Percentiles rank a stretch among this genome's conserved stretches.
Evolutionary conservation across 2,329 filamentous ascomycete species (phyloP).

Genomic region (Bertia moriformis): DNA sequence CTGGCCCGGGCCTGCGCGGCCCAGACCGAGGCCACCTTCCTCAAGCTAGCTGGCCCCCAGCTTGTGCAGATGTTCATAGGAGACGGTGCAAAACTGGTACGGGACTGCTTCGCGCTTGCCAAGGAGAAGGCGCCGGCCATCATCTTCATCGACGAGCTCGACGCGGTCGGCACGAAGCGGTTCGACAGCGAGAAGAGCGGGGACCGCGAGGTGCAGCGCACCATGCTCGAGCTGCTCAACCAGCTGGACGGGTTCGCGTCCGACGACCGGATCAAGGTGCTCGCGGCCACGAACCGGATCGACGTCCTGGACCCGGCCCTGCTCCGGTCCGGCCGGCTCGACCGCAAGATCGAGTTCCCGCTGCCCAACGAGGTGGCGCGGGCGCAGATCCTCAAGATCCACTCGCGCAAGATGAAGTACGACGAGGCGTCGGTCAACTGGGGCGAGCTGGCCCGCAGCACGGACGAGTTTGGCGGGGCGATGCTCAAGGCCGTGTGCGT

Average conservation of each 20-base stretch:
- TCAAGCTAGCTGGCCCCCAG: constrained; percentile 94
- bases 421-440: constrained; percentile 90
- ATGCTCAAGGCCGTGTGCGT: constrained; percentile 98
- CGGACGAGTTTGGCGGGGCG: constrained; percentile 94
- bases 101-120: constrained; percentile 90
- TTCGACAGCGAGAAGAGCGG: constrained; percentile 98
- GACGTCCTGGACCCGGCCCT: constrained; percentile 87
- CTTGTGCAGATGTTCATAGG: constrained; percentile 99
- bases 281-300: constrained; percentile 86
- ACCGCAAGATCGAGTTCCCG: constrained; percentile 96
- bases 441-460: constrained; percentile 86
- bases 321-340: constrained; percentile 78
- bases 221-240: constrained; percentile 96
- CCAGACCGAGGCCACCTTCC: constrained; percentile 94
- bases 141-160: constrained; percentile 98
- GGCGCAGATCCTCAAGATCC: constrained; percentile 92
- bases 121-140: constrained; percentile 98
- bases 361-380: constrained; percentile 94
- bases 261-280: constrained; percentile 89
- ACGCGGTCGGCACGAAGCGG: constrained; percentile 95
- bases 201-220: constrained; percentile 93
- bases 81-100: constrained; percentile 91
- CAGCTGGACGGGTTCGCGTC: constrained; percentile 96
- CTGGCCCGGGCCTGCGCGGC: constrained; percentile 91
- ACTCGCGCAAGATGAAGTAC: constrained; percentile 96